phyloP scores from a whole-genome alignment of 495 filamentous ascomycete species.

The Cenococcum geophilum region DNA sequence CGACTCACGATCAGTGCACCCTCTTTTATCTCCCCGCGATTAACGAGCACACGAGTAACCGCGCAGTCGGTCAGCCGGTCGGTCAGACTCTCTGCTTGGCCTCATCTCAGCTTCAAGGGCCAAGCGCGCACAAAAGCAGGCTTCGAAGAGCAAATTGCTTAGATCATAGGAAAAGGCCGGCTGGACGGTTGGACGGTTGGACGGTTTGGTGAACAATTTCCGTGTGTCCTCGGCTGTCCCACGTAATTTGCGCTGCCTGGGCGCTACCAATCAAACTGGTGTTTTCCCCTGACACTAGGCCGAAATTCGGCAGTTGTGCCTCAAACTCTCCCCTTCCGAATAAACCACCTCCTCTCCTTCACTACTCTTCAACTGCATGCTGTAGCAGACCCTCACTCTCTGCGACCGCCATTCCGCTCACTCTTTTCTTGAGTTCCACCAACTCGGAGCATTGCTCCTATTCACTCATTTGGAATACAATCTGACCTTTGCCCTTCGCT shows the following conservation, averaged over 20 bases:
- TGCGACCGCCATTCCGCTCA: background rate
- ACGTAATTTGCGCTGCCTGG: no score
- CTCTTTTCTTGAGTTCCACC: constrained; percentile 1
- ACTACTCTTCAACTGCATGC: constrained; percentile 3
- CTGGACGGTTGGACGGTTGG: no score
- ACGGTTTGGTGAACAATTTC: background rate
- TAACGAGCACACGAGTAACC: no score
- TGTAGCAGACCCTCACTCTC: background rate
- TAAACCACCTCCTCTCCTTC: background rate
- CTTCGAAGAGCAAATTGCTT: background rate
- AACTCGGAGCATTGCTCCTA: constrained; percentile 11
- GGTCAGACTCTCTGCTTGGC: no score
- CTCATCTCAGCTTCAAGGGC: no score
- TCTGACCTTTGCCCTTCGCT: background rate
- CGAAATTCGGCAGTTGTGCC: background rate
- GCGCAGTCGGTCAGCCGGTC: no score
- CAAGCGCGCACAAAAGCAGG: no score
- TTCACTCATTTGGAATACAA: constrained; percentile 16
- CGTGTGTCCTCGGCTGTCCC: background rate
- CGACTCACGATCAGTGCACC: no score
- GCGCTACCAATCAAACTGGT: background rate
- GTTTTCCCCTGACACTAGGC: constrained; percentile 4
- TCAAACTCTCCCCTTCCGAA: background rate
- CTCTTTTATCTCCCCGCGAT: no score
- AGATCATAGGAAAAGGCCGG: no score